A percentile compares a stretch with the other conserved stretches of the same genome.
phyloP scores from a whole-genome alignment of 805 yeast genomes.

The Teunomyces lycoperdinae region DNA sequence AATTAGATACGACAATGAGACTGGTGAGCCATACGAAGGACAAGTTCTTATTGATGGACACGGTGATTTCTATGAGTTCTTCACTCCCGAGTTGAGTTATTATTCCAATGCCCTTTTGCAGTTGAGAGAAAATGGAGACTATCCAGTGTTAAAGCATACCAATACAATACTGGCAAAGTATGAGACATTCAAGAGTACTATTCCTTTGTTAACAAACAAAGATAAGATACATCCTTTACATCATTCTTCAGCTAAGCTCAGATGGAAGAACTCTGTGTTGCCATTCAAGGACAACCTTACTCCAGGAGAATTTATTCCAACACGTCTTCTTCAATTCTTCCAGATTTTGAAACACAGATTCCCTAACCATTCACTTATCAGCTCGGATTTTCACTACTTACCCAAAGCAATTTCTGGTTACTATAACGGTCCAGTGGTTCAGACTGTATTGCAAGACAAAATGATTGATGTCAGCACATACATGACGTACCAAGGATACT shows the following conservation, averaged over 20 bases:
- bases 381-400: slow-evolving; percentile 61
- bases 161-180: slow-evolving; percentile 19
- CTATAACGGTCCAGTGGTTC: slow-evolving; percentile 74
- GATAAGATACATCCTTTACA: slow-evolving; percentile 57
- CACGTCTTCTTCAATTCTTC: slow-evolving; percentile 64
- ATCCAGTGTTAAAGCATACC: slow-evolving; percentile 31
- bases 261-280: slow-evolving; percentile 47
- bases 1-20: slow-evolving; percentile 65
- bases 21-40: slow-evolving; percentile 72
- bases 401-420: slow-evolving; percentile 53
- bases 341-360: slow-evolving; percentile 59
- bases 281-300: slow-evolving; percentile 69
- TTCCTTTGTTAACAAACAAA: slow-evolving; percentile 28
- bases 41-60: slow-evolving; percentile 68
- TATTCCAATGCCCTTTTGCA: slow-evolving; percentile 56
- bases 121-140: slow-evolving; percentile 48
- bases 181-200: slow-evolving; percentile 23
- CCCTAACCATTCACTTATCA: slow-evolving; percentile 72
- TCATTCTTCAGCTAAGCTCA: slow-evolving; percentile 42
- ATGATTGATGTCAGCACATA: slow-evolving; percentile 71
- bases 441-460: slow-evolving; percentile 63
- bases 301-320: slow-evolving; percentile 80
- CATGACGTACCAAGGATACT: slow-evolving; percentile 83
- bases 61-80: slow-evolving; percentile 76
- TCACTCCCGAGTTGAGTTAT: slow-evolving; percentile 56